phyloP scores from a whole-genome alignment of 192 early-diverging fungal genomes.

The Backusella morwellensis region DNA sequence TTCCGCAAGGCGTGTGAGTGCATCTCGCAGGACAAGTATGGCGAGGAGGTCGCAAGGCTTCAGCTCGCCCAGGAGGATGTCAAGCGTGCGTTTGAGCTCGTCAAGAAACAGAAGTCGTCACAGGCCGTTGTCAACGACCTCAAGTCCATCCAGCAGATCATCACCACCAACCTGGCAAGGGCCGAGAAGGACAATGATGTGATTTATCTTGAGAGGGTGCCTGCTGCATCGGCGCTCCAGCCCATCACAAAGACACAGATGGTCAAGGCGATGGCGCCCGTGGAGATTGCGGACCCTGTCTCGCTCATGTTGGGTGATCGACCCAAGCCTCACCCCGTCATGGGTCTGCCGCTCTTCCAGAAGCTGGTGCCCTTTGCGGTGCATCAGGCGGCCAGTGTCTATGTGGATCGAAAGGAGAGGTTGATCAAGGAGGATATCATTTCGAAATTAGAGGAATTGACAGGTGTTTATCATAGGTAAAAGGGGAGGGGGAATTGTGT shows the following conservation, averaged over 20 bases:
- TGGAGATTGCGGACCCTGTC: slow-evolving; percentile 63
- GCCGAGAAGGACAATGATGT: slow-evolving; percentile 92
- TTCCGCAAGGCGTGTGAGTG: slow-evolving; percentile 76
- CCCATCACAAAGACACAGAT: slow-evolving; percentile 68
- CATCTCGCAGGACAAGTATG: slow-evolving; percentile 71
- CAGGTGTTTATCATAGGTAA: slow-evolving; percentile 64
- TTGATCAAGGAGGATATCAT: slow-evolving; percentile 69
- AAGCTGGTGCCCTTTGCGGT: slow-evolving; percentile 88
- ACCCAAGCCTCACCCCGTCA: slow-evolving; percentile 37
- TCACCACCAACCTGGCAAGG: slow-evolving; percentile 27
- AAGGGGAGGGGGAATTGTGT: neutral
- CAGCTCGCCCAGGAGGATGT: slow-evolving; percentile 50
- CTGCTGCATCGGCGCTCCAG: slow-evolving; percentile 53
- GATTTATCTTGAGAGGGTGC: slow-evolving; percentile 83
- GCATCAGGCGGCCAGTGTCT: slow-evolving; percentile 86
- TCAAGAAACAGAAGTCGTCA: neutral
- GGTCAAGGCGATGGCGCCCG: slow-evolving; percentile 58
- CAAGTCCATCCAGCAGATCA: slow-evolving; percentile 34
- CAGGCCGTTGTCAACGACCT: slow-evolving; percentile 34
- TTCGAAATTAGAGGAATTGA: slow-evolving; percentile 63
- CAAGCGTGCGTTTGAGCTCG: slow-evolving; percentile 42
- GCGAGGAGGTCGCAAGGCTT: slow-evolving; percentile 83
- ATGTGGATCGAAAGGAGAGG: slow-evolving; percentile 79
- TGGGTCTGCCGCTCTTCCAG: slow-evolving; percentile 76
- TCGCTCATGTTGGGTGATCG: slow-evolving; percentile 54